Conservation (phyloP, 1,284 basidiomycete species). For the Butyriboletus appendiculatus region DNA sequence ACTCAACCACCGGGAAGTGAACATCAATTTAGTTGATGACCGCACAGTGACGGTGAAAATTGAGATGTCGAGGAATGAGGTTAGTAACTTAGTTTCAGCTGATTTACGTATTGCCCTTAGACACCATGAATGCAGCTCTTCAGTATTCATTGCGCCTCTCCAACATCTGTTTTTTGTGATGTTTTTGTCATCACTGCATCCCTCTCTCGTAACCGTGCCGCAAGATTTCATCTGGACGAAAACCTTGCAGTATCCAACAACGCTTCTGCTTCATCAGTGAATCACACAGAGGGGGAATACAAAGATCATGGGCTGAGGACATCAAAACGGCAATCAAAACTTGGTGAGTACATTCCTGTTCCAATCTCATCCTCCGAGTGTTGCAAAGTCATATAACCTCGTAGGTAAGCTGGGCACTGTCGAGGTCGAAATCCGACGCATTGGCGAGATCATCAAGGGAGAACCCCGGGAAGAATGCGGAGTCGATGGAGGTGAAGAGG, state of each 20-base stretch:
- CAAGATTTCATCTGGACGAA: slow-evolving; percentile 18
- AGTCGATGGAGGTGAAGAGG: background rate
- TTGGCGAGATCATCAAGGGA: slow-evolving; percentile 1
- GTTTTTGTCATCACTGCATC: slow-evolving; percentile 9
- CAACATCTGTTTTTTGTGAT: slow-evolving; percentile 17
- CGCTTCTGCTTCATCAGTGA: slow-evolving; percentile 10
- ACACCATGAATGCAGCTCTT: slow-evolving; percentile 6
- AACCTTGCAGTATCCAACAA: background rate
- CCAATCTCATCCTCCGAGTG: background rate
- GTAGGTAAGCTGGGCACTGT: slow-evolving; percentile 11
- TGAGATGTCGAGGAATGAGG: slow-evolving; percentile 14
- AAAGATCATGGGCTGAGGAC: slow-evolving; percentile 11
- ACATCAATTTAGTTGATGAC: slow-evolving; percentile 18
- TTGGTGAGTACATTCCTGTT: background rate
- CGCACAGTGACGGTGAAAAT: slow-evolving; percentile 7
- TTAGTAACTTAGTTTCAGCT: slow-evolving; percentile 2
- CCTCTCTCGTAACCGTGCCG: slow-evolving; percentile 4
- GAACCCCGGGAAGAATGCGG: background rate
- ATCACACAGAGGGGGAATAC: background rate
- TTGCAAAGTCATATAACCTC: background rate
- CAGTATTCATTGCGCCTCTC: slow-evolving; percentile 20
- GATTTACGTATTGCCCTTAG: background rate
- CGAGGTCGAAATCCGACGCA: slow-evolving; percentile 23
- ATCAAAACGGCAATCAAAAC: slow-evolving; percentile 1
- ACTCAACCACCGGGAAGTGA: background rate